Base-by-base conservation (phyloP, 108 stramenopile species). In the Cyclotella kingstonii region DNA sequence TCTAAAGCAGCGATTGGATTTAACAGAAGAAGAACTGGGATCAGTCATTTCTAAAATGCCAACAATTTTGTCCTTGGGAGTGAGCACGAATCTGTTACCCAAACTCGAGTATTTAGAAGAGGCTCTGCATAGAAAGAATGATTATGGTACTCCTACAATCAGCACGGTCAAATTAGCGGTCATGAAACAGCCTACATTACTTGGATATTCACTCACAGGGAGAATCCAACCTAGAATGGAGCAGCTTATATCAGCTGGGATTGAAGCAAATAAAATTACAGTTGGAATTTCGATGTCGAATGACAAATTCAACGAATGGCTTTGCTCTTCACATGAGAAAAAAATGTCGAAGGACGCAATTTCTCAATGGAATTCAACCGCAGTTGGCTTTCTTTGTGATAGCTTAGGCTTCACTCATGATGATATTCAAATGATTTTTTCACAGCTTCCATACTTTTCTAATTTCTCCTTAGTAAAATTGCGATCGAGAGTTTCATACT, bases 161-260 rank as follows among this genome's bases (percentile, higher is more conserved):
- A 52, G 27, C 54, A 39, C 12, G 11, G 28, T 89, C 22, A 70
- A 70, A 31, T 61, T 50, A 18, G 67, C 77, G 2, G 31, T 91
- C n/a, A 22, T 84, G 1, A 77, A 73, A 33, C 73, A 84, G 55
- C 91, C 91, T 11, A 58, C 81, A 8, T 48, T 92, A 17, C 71
- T 92, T 60, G 91, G 84, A 22, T 92, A 89, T 66, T 92, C 91
- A 3, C 54, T 92, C 11, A 53, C 84, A 3, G 78, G 80, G 9
- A 67, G 91, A 46, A 85, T 89, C 19, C 61, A 50, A 52, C 86
- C 91, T 25, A 78, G 91, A 14, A 73, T 92, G 72, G 68, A 82
- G 50, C 49, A 54, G 23, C 58, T 92, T 12, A 34, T 76, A 33
- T 58, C 54, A 3, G 72, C 64, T 8, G 82, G 81, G 10, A 47